phyloP scores from a whole-genome alignment of 2,329 filamentous ascomycete species.

The Epichloe hybrida region DNA sequence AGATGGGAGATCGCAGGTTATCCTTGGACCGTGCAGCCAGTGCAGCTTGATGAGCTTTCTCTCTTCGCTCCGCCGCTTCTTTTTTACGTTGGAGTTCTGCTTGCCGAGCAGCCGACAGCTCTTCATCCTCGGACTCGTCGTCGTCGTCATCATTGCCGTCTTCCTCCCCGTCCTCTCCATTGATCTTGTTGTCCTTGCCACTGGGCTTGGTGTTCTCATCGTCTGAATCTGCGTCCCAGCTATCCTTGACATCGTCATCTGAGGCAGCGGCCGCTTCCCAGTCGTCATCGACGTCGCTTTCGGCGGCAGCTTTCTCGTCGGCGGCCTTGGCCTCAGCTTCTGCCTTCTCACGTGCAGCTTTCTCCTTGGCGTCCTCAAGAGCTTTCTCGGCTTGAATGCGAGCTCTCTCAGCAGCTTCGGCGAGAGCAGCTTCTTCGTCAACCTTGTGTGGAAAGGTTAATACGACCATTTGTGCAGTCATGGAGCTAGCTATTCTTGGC shows the following conservation, averaged over 20 bases:
- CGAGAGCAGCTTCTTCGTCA: conserved; percentile 66
- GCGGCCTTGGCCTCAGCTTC: conserved; percentile 41
- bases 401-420: conserved; percentile 64
- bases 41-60: conserved; percentile 83
- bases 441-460: conserved; percentile 26
- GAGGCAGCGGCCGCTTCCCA: conserved; percentile 79
- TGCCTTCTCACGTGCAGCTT: conserved; percentile 43
- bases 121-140: conserved; percentile 47
- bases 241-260: conserved; percentile 68
- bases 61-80: conserved; percentile 76
- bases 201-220: conserved; percentile 38
- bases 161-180: conserved; percentile 29
- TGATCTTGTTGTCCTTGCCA: conserved; percentile 7
- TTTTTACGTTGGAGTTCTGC: conserved; percentile 67
- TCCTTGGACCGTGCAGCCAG: conserved; percentile 84
- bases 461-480: neutral
- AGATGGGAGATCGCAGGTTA: conserved; percentile 92
- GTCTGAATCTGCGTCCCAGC: conserved; percentile 81
- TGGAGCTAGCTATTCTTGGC: neutral
- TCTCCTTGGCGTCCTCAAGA: conserved; percentile 47
- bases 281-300: conserved; percentile 60
- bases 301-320: conserved; percentile 38
- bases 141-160: conserved; percentile 12
- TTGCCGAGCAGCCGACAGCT: conserved; percentile 55
- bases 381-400: conserved; percentile 53